phyloP scores from a whole-genome alignment of 768 basidiomycete species.

The Holtermannia corniformis region DNA sequence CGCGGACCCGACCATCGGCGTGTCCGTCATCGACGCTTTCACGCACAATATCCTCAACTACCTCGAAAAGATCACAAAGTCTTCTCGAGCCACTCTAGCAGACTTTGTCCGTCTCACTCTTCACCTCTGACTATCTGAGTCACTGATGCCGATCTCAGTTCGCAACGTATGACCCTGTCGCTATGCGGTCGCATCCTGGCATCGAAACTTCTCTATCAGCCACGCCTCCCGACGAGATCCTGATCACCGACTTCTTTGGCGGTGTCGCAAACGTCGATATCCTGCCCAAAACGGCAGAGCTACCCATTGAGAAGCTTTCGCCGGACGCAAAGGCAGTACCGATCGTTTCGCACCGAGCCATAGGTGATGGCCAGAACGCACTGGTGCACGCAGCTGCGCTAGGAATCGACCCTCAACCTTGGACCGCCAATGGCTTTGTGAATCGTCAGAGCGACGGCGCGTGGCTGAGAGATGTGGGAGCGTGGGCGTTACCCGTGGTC shows the following conservation, averaged over 20 bases:
- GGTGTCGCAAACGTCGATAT: slow-evolving; percentile 79
- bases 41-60: slow-evolving; percentile 86
- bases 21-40: slow-evolving; percentile 88
- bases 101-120: slow-evolving; percentile 59
- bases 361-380: no score
- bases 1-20: slow-evolving; percentile 87
- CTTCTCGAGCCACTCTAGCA: slow-evolving; percentile 64
- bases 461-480: neutral
- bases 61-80: slow-evolving; percentile 89
- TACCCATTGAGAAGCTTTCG: neutral
- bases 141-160: slow-evolving; percentile 51
- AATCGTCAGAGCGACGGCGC: no score
- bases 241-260: slow-evolving; percentile 78
- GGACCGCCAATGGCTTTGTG: no score
- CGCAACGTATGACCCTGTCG: slow-evolving; percentile 59
- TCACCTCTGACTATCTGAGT: no score
- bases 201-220: slow-evolving; percentile 74
- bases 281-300: slow-evolving; percentile 1
- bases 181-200: slow-evolving; percentile 79
- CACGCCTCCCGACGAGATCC: slow-evolving; percentile 52
- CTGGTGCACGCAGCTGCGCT: no score
- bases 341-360: no score
- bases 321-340: neutral
- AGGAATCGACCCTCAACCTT: no score
- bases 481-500: neutral